Base-by-base conservation (phyloP, 78 protist species). In the Pigoraptor vietnamica region DNA sequence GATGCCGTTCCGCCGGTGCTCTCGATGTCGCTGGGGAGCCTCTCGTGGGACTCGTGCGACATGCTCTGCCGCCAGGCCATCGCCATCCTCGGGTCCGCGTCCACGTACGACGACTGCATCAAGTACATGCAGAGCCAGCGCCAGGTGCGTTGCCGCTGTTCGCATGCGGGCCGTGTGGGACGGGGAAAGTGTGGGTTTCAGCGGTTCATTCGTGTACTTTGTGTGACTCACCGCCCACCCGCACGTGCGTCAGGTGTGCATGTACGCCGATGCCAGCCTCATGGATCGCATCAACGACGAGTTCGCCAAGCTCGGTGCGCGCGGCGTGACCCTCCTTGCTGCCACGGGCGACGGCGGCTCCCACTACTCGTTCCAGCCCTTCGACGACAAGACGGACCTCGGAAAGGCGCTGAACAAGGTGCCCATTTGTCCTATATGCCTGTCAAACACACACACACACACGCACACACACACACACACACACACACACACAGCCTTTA, bases 321-420 rank as follows among this genome's bases (percentile, higher is more conserved):
- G 36, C 38, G 94, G 94, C 35, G 39, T 40, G 34, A 39, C 92
- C 67, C 37, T 93, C 37, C 86, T 93, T 35, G 81, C 81, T 48
- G 92, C 92, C 23, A 89, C 94, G 14, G 94, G 94, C 33, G 94
- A 93, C 48, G 56, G 48, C 55, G 94, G 94, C 33, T 33, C 37
- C 38, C 91, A 91, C 21, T 67, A 56, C 32, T 79, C 84, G 34
- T 79, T 79, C 84, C 34, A 79, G 84, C 84, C 84, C 35, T 79
- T 79, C n/a, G 21, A 14, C 32, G 84, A 79, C 10, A 14, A 1
- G 32, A 79, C 21, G 34, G 32, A 21, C 32, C 21, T 79, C 32
- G 84, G 35, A 14, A 14, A 25, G 34, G 84, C 84, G 84, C 84
- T 79, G 84, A 79, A 79, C 56, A 39, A 35, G 37, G 92, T 48